Evolutionary conservation across 192 early-diverging fungal genomes (phyloP), one percentile per base, ranked within the genome.

Genomic region (Backusella westeae): DNA sequence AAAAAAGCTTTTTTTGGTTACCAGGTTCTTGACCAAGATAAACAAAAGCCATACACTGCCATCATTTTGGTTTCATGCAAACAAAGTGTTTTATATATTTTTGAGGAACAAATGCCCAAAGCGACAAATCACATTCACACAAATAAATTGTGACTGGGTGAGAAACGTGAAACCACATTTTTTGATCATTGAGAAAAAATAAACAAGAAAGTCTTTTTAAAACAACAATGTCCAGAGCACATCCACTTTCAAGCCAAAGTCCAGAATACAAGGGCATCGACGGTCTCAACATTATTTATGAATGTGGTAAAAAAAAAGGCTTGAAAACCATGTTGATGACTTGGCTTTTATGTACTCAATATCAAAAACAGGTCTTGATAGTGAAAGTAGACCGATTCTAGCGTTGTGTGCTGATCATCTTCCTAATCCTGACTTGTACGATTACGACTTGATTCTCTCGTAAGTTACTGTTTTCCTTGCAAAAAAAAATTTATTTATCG

Each of bases 391-490:
- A 71, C 93, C 94, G 4, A 92, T 98, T 77, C 84, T 96, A 39
- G 90, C 90, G 36, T 85, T 98, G 71, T 90, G 93, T 74, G 93
- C 95, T 23, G 94, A 94, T 84, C 90, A 92, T 38, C 83, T 98
- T 35, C 96, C 94, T n/a, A 89, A 95, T 80, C 95, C 95, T n/a
- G 79, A 84, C 35, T 84, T 86, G 14, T 89, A 93, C 12, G 86
- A 96, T 83, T 96, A 98, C 74, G 94, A 98, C 85, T 79, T 88
- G 36, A 89, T 98, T 79, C 83, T 96, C 32, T 89, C 87, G 94
- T 94, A 83, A 65, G 79, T 32, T 32, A 2, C 32, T 32, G 32
- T 32, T 32, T 32, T 32, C 32, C 32, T 2, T 32, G 32, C 32
- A 32, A 2, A 32, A 32, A 32, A 32, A 29, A 29, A 26, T 26